Conservation (phyloP, 768 basidiomycete species). For the Phylloporus sp. region DNA sequence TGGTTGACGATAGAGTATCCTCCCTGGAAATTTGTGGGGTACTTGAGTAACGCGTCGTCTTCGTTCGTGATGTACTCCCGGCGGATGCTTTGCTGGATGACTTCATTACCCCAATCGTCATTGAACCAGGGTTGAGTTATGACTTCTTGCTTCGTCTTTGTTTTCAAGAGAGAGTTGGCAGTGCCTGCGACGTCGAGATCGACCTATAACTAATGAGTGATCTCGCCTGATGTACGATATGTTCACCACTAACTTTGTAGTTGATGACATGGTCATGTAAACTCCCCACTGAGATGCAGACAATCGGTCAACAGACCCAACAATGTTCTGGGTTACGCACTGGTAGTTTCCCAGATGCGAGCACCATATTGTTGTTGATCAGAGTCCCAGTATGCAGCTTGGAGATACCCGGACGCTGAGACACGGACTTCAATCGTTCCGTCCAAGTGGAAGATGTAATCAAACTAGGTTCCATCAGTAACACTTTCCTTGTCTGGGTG, state of each 20-base stretch:
- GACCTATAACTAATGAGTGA: conserved; percentile 34
- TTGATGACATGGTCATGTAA: conserved; percentile 69
- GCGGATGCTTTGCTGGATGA: conserved; percentile 51
- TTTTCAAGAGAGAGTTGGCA: conserved; percentile 53
- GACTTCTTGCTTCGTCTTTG: conserved; percentile 47
- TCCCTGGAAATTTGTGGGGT: conserved; percentile 54
- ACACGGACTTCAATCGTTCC: conserved; percentile 66
- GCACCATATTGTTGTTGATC: conserved; percentile 50
- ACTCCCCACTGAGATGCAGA: conserved; percentile 48
- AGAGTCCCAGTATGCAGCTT: conserved; percentile 57
- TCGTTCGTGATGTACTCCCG: conserved; percentile 49
- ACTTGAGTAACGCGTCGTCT: conserved; percentile 48
- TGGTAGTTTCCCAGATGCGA: conserved; percentile 52
- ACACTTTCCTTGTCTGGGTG: not conserved
- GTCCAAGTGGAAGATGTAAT: conserved; percentile 63
- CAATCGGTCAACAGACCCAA: not conserved
- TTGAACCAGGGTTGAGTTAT: conserved; percentile 54
- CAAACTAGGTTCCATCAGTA: conserved; percentile 40
- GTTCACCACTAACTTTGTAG: conserved; percentile 39
- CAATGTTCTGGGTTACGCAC: conserved; percentile 31
- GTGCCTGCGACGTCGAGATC: conserved; percentile 62
- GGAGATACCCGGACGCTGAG: conserved; percentile 67
- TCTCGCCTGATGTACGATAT: not conserved
- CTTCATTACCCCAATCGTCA: conserved; percentile 52
- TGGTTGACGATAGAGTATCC: conserved; percentile 54